These are phyloP conservation scores for carrot (Daucus carota) DNA, from an alignment of 129 eudicot genomes.

Conservation along the genomic window DH1_v3.0 NC_030381.2:54797001-54797500, in stretches of 20 bases:
- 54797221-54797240: slow-evolving; percentile 27
- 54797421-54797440: slow-evolving; percentile 51
- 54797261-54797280: slow-evolving; percentile 33
- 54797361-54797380: slow-evolving; percentile 45
- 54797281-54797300: slow-evolving; percentile 33
- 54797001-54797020: slow-evolving; percentile 34
- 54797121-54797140: slow-evolving; percentile 28
- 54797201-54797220: slow-evolving; percentile 38
- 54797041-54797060: slow-evolving; percentile 22
- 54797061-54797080: slow-evolving; percentile 37
- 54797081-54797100: slow-evolving; percentile 21
- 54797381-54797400: slow-evolving; percentile 27
- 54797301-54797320: slow-evolving; percentile 44
- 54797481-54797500: slow-evolving; percentile 68
- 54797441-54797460: slow-evolving; percentile 56
- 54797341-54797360: slow-evolving; percentile 30
- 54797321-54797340: slow-evolving; percentile 34
- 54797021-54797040: slow-evolving; percentile 36
- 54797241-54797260: slow-evolving; percentile 27
- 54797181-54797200: slow-evolving; percentile 24
- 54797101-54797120: slow-evolving; percentile 29
- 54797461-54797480: slow-evolving; percentile 65
- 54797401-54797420: slow-evolving; percentile 45
- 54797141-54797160: slow-evolving; percentile 37
- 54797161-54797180: slow-evolving; percentile 21